Evolutionary conservation across 441 rosid genomes (phyloP), one percentile per base, ranked within the genome.

Genomic region (Adansonia gregorii): DNA sequence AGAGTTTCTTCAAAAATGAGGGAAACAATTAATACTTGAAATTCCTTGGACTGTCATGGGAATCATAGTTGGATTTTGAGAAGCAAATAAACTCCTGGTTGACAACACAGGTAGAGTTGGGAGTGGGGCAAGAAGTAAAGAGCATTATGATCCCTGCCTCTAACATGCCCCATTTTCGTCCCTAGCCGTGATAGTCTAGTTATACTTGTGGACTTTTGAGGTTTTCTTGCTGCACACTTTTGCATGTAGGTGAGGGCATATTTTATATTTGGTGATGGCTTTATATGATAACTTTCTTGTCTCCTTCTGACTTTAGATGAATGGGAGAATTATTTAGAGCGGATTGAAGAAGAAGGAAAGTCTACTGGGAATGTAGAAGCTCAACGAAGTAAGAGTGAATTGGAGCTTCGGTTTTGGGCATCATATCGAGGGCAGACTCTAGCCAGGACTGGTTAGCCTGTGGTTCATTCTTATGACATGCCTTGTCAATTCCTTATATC

Each of bases 331-430:
- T 95, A 92, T 85, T 83, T 95, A 91, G 94, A 95, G 85, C 87
- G 99, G 85, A 90, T 91, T 88, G 95, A 94, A 78, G 87, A 94
- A 78, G 87, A 89, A 79, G 92, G 86, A 39, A 88, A 85, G 78
- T 84, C 97, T 72, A 86, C 90, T 10, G 90, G 85, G 66, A 95
- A 86, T 80, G 89, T 64, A 45, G 99, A 95, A 73, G 90, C 87
- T 88, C 93, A 88, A 81, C 93, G 84, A 88, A 91, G 83, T 79
- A 85, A 91, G 46, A 88, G 88, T 55, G 98, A 95, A 85, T 83
- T 95, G 90, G 99, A 95, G 85, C 98, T 92, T 83, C 97, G 99
- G 35, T 94, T 95, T 85, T 95, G 99, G 99, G 98, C 78, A 79
- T 95, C 99, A 67, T 95, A 91, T 84, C 90, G 99, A 27, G 99